These are phyloP conservation scores for Dipodascus albidus DNA, from an alignment of 805 yeast species.

Conservation along the genomic window DNA sequence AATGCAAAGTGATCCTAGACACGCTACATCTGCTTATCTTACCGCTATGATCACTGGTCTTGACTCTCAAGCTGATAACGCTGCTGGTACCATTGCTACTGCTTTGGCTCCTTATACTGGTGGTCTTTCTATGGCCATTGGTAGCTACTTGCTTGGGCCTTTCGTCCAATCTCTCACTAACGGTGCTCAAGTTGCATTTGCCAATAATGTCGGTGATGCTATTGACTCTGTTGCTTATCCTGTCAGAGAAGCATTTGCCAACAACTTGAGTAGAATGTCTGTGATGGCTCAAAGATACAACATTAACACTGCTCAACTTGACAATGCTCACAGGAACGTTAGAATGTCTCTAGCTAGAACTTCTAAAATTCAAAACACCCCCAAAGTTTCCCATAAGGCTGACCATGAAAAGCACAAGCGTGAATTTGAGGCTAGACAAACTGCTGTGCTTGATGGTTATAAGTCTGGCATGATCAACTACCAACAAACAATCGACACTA, in stretches of 20 bases:
- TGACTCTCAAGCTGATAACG: not conserved
- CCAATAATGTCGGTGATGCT: not conserved
- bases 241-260: not conserved
- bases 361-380: too few relatives aligned
- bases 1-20: not conserved
- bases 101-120: not conserved
- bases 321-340: not conserved
- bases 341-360: not conserved
- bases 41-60: not conserved
- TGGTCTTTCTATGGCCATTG: not conserved
- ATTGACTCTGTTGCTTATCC: not conserved
- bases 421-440: too few relatives aligned
- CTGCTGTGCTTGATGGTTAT: constrained; percentile 5
- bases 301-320: not conserved
- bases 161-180: not conserved
- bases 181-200: not conserved
- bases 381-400: not conserved
- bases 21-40: not conserved
- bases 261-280: not conserved
- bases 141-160: not conserved
- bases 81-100: constrained; percentile 1
- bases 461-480: constrained; percentile 12
- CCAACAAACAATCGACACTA: constrained; percentile 10
- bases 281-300: not conserved
- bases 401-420: not conserved